Evolutionary conservation across 139 green algal species (phyloP).

Genomic region (Tetraselmis striata): DNA sequence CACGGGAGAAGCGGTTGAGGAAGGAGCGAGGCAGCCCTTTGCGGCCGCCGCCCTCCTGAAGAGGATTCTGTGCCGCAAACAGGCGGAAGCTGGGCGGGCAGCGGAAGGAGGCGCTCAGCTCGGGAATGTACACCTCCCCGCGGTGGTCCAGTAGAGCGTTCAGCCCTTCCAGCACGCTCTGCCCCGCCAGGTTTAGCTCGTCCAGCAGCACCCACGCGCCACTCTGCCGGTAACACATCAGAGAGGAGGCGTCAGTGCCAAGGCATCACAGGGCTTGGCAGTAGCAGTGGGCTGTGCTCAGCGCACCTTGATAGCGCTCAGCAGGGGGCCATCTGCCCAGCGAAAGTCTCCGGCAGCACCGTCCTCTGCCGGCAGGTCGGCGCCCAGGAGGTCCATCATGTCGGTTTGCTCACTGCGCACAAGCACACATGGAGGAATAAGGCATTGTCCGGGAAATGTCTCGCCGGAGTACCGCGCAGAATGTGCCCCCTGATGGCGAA

Average conservation of each 20-base stretch:
- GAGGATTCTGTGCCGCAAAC: constrained; percentile 87
- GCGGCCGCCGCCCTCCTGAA: constrained; percentile 86
- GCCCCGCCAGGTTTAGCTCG: constrained; percentile 94
- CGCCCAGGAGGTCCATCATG: constrained; percentile 98
- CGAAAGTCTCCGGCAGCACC: constrained; percentile 80
- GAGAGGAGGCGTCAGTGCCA: too few species aligned
- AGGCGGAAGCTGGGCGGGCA: constrained; percentile 74
- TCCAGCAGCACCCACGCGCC: constrained; percentile 97
- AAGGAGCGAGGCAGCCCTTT: constrained; percentile 95
- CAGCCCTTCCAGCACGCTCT: constrained; percentile 89
- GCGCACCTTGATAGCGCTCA: constrained; percentile 68
- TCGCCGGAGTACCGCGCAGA: too few species aligned
- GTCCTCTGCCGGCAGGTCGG: constrained; percentile 81
- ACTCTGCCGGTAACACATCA: too few species aligned
- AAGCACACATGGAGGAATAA: too few species aligned
- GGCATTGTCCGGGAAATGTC: too few species aligned
- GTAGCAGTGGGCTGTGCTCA: too few species aligned
- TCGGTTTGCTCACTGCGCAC: constrained; percentile 88
- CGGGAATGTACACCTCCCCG: constrained; percentile 88
- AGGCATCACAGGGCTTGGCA: too few species aligned
- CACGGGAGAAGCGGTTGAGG: constrained; percentile 93
- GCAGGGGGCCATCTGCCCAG: constrained; percentile 91
- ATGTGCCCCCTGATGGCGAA: too few species aligned
- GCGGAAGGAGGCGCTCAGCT: constrained; percentile 71
- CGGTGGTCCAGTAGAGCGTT: constrained; percentile 96